These are phyloP conservation scores for Colletotrichum sojae DNA, from an alignment of 2,329 filamentous ascomycete species.

Conservation along the genomic window DNA sequence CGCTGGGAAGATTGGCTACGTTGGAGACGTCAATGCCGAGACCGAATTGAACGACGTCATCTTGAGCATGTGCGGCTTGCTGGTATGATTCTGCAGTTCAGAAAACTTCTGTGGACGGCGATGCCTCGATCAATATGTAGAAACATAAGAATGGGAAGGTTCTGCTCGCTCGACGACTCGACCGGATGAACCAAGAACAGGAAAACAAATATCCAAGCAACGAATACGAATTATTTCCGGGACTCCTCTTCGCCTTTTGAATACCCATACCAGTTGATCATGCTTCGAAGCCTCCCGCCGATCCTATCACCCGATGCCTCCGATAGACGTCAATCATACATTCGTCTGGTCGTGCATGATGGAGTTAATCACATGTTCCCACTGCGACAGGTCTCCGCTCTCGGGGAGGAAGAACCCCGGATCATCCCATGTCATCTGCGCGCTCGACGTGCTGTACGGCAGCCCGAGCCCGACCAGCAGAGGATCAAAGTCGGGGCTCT, in stretches of 20 bases:
- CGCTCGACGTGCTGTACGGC: slow-evolving; percentile 34
- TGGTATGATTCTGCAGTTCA: neutral
- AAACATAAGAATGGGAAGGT: too few relatives aligned
- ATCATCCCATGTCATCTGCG: slow-evolving; percentile 38
- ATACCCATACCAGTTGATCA: too few relatives aligned
- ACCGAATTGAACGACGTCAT: neutral
- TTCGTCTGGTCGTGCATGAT: slow-evolving; percentile 34
- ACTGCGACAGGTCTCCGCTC: slow-evolving; percentile 29
- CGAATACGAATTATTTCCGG: too few relatives aligned
- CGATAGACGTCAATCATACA: neutral
- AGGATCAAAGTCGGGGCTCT: slow-evolving; percentile 32
- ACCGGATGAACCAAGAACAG: too few relatives aligned
- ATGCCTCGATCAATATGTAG: too few relatives aligned
- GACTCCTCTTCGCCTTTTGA: too few relatives aligned
- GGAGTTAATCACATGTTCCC: slow-evolving; percentile 36
- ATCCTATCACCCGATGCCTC: too few relatives aligned
- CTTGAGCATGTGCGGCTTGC: slow-evolving; percentile 7
- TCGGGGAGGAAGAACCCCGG: slow-evolving; percentile 28
- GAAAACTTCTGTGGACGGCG: neutral
- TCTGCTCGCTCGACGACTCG: too few relatives aligned
- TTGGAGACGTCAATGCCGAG: neutral
- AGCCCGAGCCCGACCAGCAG: slow-evolving; percentile 22
- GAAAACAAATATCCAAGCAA: too few relatives aligned
- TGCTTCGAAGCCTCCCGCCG: too few relatives aligned
- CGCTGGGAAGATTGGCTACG: neutral